Conservation (phyloP, 148 eudicot species). For the Persicaria maculosa region DNA sequence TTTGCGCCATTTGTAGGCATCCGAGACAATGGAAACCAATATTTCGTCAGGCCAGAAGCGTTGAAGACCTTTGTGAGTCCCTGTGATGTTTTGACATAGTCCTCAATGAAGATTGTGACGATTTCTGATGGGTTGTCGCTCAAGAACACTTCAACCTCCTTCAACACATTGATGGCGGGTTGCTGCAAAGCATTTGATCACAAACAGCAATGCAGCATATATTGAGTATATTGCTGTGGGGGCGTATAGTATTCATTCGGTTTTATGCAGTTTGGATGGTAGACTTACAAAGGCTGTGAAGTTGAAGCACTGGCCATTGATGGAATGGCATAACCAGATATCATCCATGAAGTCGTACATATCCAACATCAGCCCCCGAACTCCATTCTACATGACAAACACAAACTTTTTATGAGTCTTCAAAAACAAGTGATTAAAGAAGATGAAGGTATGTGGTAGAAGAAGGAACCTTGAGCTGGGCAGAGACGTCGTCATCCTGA, state of each 20-base stretch:
- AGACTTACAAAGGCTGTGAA: slow-evolving; percentile 79
- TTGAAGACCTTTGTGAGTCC: slow-evolving; percentile 69
- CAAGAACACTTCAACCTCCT: slow-evolving; percentile 60
- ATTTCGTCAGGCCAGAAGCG: slow-evolving; percentile 62
- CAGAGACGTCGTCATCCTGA: slow-evolving; percentile 68
- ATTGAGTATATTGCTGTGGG: no score
- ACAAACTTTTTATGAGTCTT: no score
- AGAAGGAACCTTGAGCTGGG: slow-evolving; percentile 41
- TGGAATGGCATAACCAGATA: slow-evolving; percentile 90
- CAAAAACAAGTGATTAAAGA: no score
- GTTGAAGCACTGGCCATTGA: slow-evolving; percentile 65
- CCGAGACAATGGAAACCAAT: slow-evolving; percentile 60
- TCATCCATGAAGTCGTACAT: slow-evolving; percentile 80
- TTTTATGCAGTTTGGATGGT: background rate
- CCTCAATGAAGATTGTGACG: slow-evolving; percentile 79
- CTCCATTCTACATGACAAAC: slow-evolving; percentile 62
- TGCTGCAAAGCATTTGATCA: slow-evolving; percentile 31
- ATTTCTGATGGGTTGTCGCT: slow-evolving; percentile 69
- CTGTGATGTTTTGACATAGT: slow-evolving; percentile 59
- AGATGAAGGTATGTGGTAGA: background rate
- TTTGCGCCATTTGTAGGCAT: slow-evolving; percentile 77
- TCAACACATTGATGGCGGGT: slow-evolving; percentile 77
- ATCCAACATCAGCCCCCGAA: slow-evolving; percentile 92
- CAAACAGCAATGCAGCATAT: background rate
- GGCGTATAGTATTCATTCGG: background rate